Base-by-base conservation (phyloP, 116 monocot genomes). In the Phalaenopsis hybrid region DNA sequence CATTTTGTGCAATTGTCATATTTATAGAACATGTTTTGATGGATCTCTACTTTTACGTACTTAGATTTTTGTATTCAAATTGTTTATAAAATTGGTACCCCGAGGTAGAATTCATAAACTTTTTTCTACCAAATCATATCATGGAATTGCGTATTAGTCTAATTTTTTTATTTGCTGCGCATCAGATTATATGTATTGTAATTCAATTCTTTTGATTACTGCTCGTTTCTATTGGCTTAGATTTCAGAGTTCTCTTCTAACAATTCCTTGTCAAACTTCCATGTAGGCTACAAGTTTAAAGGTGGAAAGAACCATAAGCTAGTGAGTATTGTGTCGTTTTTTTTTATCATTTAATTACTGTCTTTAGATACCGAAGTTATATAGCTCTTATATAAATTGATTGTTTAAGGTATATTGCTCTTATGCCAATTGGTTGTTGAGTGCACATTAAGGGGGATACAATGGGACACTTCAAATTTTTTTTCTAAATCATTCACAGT, bases 201-300 rank as follows among this genome's bases (percentile, higher is more conserved):
- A 34, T 37, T 72, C 37, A 41, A 70, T 34, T 34, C 33, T 70
- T 70, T 33, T 72, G 37, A 34, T 72, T 72, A 75, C 46, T 20
- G 45, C 46, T 7, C 8, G 15, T 75, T 18, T 75, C 23, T 45
- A 8, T 33, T 75, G 20, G 23, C 1, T 25, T 76, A n/a, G 25
- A 50, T 50, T 77, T 77, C 31, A 51, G 23, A 10, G 9, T 0
- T 77, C 51, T 51, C 23, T 77, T 77, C 51, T 77, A 28, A 77
- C 51, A 77, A 51, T 77, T 10, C 49, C 77, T 51, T 51, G 12
- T 77, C 28, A 49, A 50, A 77, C 77, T 77, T 44, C 20, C 77
- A 15, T 77, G 77, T 50, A 77, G 51, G 51, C 44, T 5, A 20
- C 50, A 77, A 31, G 48, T 75, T 44, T n/a, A 18, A 51, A 77